Base-by-base conservation (phyloP, 768 basidiomycete genomes). In the Suillus fuscotomentosus region DNA sequence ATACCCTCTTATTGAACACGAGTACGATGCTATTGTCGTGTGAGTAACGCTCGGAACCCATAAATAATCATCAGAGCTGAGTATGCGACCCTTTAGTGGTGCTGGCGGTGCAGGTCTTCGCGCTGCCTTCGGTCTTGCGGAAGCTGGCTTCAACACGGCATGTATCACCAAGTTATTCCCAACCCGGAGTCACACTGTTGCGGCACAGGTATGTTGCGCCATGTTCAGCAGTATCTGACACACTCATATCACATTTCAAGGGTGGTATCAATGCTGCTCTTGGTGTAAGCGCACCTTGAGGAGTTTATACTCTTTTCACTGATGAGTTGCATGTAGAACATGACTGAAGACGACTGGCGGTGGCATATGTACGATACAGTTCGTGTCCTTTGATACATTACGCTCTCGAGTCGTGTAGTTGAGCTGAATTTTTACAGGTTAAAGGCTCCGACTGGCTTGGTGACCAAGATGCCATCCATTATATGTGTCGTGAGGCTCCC, bases 391-490 rank as follows among this genome's bases (percentile, higher is more conserved):
- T 24, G 53, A 41, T 55, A 62, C 51, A 50, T 47, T 39, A 27
- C n/a, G 38, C 43, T 47, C 38, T 56, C 41, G 11, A 38, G 67
- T 68, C 42, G 64, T 36, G 36, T n/a, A 36, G 34, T 36, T 14
- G 20, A 36, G 20, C 64, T 74, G 59, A 66, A 71, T 60, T 64
- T 45, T n/a, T 38, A 59, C 70, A 94, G 88, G 97, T 99, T 64
- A 99, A 99, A 84, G 97, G 97, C 67, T 97, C 95, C 60, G 97
- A 99, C 80, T 99, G 97, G 97, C 89, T 99, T 45, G 97, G 97
- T 77, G 97, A 99, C 82, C 95, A 96, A 80, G 97, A 99, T 73
- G 97, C 97, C 57, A 99, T 99, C 70, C 97, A 99, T 74, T 99
- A 99, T 82, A 99, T 99, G 97, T 97, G 95, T 77, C 84, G 95